These are phyloP conservation scores for Mycocentrospora acerina DNA, from an alignment of 2,329 filamentous ascomycete genomes.

Conservation along the genomic window DNA sequence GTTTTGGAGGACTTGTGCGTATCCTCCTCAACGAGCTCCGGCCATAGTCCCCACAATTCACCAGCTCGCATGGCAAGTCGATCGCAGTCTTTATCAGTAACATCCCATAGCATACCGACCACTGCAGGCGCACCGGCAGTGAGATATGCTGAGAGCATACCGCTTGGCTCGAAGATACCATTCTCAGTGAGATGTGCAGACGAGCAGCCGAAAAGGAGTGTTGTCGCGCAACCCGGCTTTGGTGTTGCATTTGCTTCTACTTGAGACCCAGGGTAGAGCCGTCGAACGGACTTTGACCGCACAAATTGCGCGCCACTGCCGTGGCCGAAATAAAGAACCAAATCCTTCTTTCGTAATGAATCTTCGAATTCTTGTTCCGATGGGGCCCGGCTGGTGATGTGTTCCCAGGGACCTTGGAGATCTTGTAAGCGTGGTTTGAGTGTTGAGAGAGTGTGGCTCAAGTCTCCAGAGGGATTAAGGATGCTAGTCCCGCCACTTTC, in stretches of 20 bases:
- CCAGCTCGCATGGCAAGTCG: conserved; percentile 79
- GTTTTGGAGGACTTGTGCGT: conserved; percentile 22
- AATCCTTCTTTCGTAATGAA: conserved; percentile 65
- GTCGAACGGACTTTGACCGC: conserved; percentile 77
- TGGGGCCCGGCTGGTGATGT: conserved; percentile 68
- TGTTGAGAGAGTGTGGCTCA: conserved; percentile 74
- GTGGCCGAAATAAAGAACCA: conserved; percentile 94
- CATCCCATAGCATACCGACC: conserved; percentile 94
- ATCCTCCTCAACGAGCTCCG: conserved; percentile 41
- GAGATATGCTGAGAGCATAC: conserved; percentile 89
- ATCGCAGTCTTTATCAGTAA: conserved; percentile 96
- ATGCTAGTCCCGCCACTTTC: conserved; percentile 68
- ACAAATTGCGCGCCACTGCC: conserved; percentile 95
- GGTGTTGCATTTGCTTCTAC: conserved; percentile 14
- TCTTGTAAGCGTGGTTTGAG: conserved; percentile 67
- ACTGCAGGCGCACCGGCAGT: conserved; percentile 78
- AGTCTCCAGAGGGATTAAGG: conserved; percentile 84
- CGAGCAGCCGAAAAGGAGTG: conserved; percentile 92
- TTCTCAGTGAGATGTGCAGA: conserved; percentile 78
- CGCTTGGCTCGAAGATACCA: conserved; percentile 82
- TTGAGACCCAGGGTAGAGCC: conserved; percentile 59
- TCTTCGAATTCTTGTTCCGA: conserved; percentile 75
- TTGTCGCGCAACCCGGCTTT: conserved; percentile 64
- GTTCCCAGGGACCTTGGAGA: conserved; percentile 60
- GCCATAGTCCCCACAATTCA: conserved; percentile 80